Evolutionary conservation across 1,284 basidiomycete genomes (phyloP).

Genomic region (Boletus subluridellus): DNA sequence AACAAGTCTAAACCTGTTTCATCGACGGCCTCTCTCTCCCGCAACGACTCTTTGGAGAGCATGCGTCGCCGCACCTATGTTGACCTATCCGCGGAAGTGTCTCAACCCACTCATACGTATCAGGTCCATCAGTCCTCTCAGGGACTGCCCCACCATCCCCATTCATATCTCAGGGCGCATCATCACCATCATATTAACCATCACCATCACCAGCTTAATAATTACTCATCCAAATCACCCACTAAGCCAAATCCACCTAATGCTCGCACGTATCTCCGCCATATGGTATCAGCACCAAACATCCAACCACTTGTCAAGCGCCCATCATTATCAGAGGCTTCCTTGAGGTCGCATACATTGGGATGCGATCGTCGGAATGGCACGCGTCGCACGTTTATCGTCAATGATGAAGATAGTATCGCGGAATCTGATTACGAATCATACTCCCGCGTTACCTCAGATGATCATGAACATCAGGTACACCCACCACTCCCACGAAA

Average conservation of each 20-base stretch:
- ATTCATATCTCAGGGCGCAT: constrained; percentile 29
- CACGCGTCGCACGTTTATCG: constrained; percentile 20
- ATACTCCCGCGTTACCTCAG: constrained; percentile 6
- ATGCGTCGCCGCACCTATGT: constrained; percentile 13
- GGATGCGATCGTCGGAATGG: constrained; percentile 7
- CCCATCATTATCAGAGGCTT: constrained; percentile 24
- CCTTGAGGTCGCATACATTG: constrained; percentile 22
- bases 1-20: constrained; percentile 17
- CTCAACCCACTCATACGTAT: constrained; percentile 8
- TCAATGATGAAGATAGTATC: constrained; percentile 31
- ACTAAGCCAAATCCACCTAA: constrained; percentile 27
- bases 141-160: constrained; percentile 28
- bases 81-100: constrained; percentile 13
- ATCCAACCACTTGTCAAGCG: constrained; percentile 44
- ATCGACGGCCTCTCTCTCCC: constrained; percentile 21
- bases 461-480: constrained; percentile 12
- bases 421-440: constrained; percentile 21
- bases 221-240: constrained; percentile 24
- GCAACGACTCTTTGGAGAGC: constrained; percentile 22
- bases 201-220: constrained; percentile 20
- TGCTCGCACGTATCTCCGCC: constrained; percentile 62
- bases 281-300: constrained; percentile 63
- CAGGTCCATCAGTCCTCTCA: constrained; percentile 26
- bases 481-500: constrained; percentile 51
- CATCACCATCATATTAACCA: constrained; percentile 23